Base-by-base conservation (phyloP, 306 rosid species). In the Citrullus mucosospermus region DNA sequence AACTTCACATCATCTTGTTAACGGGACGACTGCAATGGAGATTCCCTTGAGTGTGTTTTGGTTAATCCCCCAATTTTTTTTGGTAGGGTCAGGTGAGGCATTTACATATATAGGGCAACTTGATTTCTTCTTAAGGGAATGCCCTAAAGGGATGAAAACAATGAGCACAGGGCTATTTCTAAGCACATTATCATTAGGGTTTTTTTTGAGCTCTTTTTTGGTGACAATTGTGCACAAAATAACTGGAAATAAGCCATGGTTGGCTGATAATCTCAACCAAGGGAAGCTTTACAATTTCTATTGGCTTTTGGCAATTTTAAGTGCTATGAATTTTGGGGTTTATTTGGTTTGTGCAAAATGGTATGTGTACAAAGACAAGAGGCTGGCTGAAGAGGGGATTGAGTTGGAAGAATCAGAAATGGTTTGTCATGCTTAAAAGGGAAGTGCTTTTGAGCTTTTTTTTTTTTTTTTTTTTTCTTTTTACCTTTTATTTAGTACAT, bases 141-240 rank as follows among this genome's bases (percentile, higher is more conserved):
- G 98, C 44, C 98, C 98, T 0, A 92, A 92, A 74, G 98, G 98
- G 69, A 95, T 95, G 98, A 95, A 95, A 79, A 95, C 98, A 0
- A 89, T 91, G 93, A 95, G 98, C 82, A 95, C 98, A 1, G 98
- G 98, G 16, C 76, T 92, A 67, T 95, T 95, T 71, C 80, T 95
- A 83, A 95, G 97, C 81, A 91, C 98, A 10, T 83, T 95, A 2
- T 88, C 98, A 2, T 41, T 95, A 43, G 97, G 98, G 56, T 95
- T 88, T 57, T 95, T 95, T 84, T 32, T 91, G 13, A 95, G 98
- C 83, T 85, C 98, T 16, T 6, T 91, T 9, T 60, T 92, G 82
- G 98, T 95, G 58, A 78, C 89, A 5, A 36, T 95, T 13, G 97
- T 95, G 77, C 91, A 91, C 65, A 87, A 85, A 43, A 54, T 91